Base-by-base conservation (phyloP, 352 stramenopile species). In the Halophytophthora batemanensis region DNA sequence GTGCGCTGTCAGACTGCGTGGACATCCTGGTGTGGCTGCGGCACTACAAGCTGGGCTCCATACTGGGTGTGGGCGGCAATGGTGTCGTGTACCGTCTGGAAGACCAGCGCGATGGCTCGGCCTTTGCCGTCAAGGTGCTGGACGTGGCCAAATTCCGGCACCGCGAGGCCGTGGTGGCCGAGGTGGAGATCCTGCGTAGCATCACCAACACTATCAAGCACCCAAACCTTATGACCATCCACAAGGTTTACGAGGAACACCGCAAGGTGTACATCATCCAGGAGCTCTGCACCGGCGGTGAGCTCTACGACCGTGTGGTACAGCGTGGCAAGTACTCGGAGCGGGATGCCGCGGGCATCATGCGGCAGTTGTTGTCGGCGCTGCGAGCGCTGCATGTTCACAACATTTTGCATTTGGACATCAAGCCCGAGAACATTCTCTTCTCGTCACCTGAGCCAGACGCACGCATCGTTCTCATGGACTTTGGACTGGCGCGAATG, bases 261-360 rank as follows among this genome's bases (percentile, higher is more conserved):
- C 74, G 67, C 14, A 82, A 91, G 45, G 66, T 97, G 23, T 93
- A 72, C 47, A 61, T 97, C 31, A 81, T 97, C 8, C 96, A 89
- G 13, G 90, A 97, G 45, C 61, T 96, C 10, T 79, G 87, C 13
- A 70, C 65, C 15, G 91, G 91, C 50, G 87, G 87, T 6, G 90
- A 97, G 55, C 66, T 98, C 14, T 98, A 96, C 56, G 87, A 97
- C 45, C 67, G 92, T 37, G 89, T 98, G 40, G 78, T 95, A 21
- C 54, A 61, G 1, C 75, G 75, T 37, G 80, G 82, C n/a, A 73
- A 71, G 23, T 82, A 88, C 34, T 18, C 57, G 0, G 82, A 93
- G 54, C n/a, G 45, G 8, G 71, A 72, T 12, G 79, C 77, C 2
- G 58, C 64, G 1, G 64, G 67, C 6, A 58, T 90, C 19, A 62